Conservation (phyloP, 2,329 filamentous ascomycete genomes). For the Phoma sp. region DNA sequence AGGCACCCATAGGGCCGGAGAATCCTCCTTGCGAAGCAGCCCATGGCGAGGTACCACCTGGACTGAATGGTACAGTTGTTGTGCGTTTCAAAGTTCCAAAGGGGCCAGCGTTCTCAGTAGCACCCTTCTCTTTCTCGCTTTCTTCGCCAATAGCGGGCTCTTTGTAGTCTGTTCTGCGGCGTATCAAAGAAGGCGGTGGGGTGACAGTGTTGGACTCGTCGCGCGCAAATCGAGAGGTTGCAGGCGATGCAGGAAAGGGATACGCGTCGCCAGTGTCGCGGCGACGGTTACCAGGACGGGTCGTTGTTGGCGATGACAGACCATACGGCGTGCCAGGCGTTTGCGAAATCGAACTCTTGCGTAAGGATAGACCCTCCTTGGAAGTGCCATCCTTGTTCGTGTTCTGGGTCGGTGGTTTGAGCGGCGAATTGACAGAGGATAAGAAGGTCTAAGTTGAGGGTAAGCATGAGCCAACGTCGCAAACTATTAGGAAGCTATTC, state of each 20-base stretch:
- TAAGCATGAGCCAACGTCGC: constrained; percentile 1
- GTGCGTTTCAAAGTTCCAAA: constrained; percentile 65
- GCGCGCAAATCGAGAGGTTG: constrained; percentile 65
- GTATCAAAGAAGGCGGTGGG: constrained; percentile 66
- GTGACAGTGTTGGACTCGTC: constrained; percentile 70
- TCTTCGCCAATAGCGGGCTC: constrained; percentile 60
- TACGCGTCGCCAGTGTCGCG: constrained; percentile 82
- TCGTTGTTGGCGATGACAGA: constrained; percentile 75
- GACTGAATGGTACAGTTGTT: constrained; percentile 61
- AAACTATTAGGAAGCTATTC: constrained; percentile 25
- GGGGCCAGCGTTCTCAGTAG: constrained; percentile 52
- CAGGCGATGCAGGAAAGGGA: constrained; percentile 67
- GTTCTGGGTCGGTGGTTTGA: constrained; percentile 81
- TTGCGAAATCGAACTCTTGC: constrained; percentile 85
- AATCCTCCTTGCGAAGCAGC: constrained; percentile 67
- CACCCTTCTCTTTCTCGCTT: constrained; percentile 57
- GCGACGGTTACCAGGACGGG: constrained; percentile 78
- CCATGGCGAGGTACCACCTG: constrained; percentile 63
- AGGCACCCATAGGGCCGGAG: constrained; percentile 76
- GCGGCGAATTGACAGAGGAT: constrained; percentile 88
- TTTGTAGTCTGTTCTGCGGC: constrained; percentile 68
- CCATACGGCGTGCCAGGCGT: constrained; percentile 70
- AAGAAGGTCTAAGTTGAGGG: constrained; percentile 70
- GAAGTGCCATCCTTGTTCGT: constrained; percentile 67
- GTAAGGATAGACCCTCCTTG: constrained; percentile 67